Evolutionary conservation across 345 rosid species (phyloP).

Genomic region (Alliaria petiolata): DNA sequence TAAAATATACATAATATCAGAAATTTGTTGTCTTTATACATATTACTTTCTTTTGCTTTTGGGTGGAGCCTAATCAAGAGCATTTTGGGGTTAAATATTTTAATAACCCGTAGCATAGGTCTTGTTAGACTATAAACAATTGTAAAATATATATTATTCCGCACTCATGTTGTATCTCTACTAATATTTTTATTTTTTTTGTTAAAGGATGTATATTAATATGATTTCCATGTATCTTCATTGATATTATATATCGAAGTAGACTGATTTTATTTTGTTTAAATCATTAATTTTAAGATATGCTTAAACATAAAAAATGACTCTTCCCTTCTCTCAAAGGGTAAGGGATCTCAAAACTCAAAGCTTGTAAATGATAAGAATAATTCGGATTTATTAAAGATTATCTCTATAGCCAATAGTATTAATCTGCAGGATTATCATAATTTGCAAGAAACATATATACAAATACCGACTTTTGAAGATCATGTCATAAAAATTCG

Average conservation of each 20-base stretch:
- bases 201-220: no score
- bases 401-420: conserved; percentile 1
- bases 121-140: conserved; percentile 6
- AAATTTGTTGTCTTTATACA: background rate
- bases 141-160: conserved; percentile 3
- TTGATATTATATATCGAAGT: background rate
- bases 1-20: background rate
- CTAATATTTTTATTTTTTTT: no score
- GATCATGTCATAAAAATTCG: background rate
- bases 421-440: background rate
- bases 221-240: background rate
- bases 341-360: background rate
- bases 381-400: background rate
- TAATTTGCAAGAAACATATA: background rate
- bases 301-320: background rate
- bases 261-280: background rate
- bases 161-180: conserved; percentile 13
- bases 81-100: conserved; percentile 15
- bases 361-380: background rate
- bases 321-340: conserved; percentile 18
- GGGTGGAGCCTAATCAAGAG: conserved; percentile 25
- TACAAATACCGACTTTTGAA: background rate
- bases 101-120: conserved; percentile 14
- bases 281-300: background rate
- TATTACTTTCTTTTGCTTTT: conserved; percentile 1